Base-by-base conservation (phyloP, 2,329 filamentous ascomycete species). In the Colletotrichum sublineola region DNA sequence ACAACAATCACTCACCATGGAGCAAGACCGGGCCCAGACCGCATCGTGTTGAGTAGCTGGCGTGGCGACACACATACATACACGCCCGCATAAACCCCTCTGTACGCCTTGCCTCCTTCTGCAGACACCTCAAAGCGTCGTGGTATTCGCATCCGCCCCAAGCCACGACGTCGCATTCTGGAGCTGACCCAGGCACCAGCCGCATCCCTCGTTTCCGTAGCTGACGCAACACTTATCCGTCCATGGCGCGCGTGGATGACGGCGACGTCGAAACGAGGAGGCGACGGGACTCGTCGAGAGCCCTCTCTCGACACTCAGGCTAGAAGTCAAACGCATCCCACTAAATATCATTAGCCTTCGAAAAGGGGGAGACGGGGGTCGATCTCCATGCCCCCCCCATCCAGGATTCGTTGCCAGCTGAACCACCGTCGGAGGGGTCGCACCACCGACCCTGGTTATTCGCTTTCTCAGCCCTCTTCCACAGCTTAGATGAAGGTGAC, bases 141-240 rank as follows among this genome's bases (percentile, higher is more conserved):
- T 48, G 55, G 56, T 61, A 5, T 55, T 40, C 55, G 33, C 50
- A n/a, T 50, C 44, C 44, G 31, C 52, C 42, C 52, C 38, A 8
- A 46, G 52, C 58, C 64, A 40, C 38, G 48, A 46, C 40, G 65
- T 68, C 33, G 38, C 52, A 71, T 71, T 36, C 6, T 46, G n/a
- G n/a, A 24, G 56, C 20, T 40, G 44, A 44, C 29, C 42, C n/a
- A 63, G 53, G 46, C 65, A 58, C 50, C 33, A 33, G 56, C 42
- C 44, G 52, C 11, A 6, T 15, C 31, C 29, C 20, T 62, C 58
- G 18, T 36, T 20, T 48, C 20, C 12, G 24, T 36, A 36, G 18
- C 20, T n/a, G 40, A 33, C 58, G 12, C 20, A 50, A 38, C 18
- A 36, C 18, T 12, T 29, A 5, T 20, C 42, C 29, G 24, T 15